Evolutionary conservation across 2,329 filamentous ascomycete genomes (phyloP), one percentile per base, ranked within the genome.

Genomic region (Chaetomium globosum): DNA sequence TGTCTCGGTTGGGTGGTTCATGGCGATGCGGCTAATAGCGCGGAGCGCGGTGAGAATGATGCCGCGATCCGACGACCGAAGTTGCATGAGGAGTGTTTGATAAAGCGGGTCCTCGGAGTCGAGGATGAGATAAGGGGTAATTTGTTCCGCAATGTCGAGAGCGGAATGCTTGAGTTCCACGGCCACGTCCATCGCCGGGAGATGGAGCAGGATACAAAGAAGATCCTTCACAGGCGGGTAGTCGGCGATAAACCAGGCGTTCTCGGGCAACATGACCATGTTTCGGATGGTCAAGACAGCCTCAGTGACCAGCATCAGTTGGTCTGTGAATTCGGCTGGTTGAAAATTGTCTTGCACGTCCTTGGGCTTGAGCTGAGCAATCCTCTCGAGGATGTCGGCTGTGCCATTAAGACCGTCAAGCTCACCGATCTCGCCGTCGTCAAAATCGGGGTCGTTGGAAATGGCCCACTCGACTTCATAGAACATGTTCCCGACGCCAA

Each of bases 221-320:
- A 96, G 85, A 72, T 97, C 93, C 73, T 90, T 89, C 48, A 96
- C 80, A 1, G 92, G 83, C 19, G 86, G 86, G 66, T 94, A 87
- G 28, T 89, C 87, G 5, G 92, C 85, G 72, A 96, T 84, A 75
- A 93, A 95, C 28, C 84, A 79, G 0, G 94, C 94, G 74, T 99
- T 99, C 68, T 97, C 93, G 26, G 89, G 86, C 23, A 97, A 81
- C 77, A 96, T 91, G n/a, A 93, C 89, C 93, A 99, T 97, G 76
- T 99, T 99, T 59, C 95, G 87, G 52, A 98, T 82, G 21, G 96
- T 93, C 55, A 98, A 81, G 23, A 90, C 88, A 2, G 95, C 93
- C 77, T 98, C 93, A 28, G 90, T 94, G 67, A 96, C 84, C 69
- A 92, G 86, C 13, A 90, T 85, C 66, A 98, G 82, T 51, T 85